Evolutionary conservation across 73 alveolate genomes (phyloP).

Genomic region (Stentor roeselii): DNA sequence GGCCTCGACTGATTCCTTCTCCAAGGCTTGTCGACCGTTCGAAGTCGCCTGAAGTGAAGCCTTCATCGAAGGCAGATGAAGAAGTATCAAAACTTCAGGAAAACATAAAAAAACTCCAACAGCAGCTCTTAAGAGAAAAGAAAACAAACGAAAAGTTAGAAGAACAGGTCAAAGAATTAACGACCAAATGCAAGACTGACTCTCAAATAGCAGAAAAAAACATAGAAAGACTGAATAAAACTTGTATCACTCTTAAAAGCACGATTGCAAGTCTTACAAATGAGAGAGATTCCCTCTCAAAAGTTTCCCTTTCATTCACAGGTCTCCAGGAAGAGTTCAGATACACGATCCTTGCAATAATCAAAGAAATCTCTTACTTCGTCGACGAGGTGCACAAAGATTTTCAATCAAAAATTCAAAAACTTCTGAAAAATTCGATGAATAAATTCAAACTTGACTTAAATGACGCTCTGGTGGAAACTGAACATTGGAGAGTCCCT

Average conservation of each 20-base stretch:
- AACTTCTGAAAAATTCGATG: background rate
- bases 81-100: slow-evolving; percentile 5
- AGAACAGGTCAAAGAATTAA: slow-evolving; percentile 2
- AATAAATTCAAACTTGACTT: background rate
- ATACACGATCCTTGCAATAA: too few relatives aligned
- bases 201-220: background rate
- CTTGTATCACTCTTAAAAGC: background rate
- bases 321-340: background rate
- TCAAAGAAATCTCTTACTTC: background rate
- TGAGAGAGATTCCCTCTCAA: background rate
- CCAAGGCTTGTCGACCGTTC: slow-evolving; percentile 16
- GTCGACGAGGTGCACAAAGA: background rate
- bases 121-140: slow-evolving; percentile 9
- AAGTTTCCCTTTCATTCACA: background rate
- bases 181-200: background rate
- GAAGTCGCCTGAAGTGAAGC: background rate
- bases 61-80: background rate
- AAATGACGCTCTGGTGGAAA: background rate
- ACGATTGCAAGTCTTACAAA: background rate
- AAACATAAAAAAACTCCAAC: background rate
- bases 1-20: background rate
- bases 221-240: background rate
- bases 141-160: background rate
- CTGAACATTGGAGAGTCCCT: background rate
- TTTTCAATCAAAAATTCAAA: background rate